Evolutionary conservation across 352 stramenopile species (phyloP), one percentile per base, ranked within the genome.

Genomic region (Phytophthora meadii): DNA sequence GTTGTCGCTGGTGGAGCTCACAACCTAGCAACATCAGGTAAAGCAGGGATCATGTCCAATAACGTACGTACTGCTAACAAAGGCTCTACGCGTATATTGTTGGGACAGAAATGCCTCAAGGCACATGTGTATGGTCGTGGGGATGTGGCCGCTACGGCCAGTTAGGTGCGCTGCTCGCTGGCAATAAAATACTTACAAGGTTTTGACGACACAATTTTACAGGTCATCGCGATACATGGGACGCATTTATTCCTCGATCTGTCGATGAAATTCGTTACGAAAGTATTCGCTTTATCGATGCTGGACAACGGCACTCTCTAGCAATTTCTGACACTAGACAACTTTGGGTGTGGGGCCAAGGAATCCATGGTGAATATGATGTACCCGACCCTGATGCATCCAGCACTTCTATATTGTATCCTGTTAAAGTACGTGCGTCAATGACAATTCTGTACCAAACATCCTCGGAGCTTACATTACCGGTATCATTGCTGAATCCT

Each of bases 171-270:
- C 34, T 48, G 19, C 11, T 41, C 27, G 22, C 22, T 32, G 15
- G 6, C 8, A n/a, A 25, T 49, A 37, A 22, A 24, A 7, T 50
- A 15, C 28, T n/a, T 22, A 34, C n/a, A 19, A n/a, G 9, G 5
- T 12, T 17, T 1, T 32, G 22, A 27, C 45, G 17, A 39, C 10
- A 5, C 45, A 2, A 10, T 34, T 40, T 52, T n/a, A 0, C 50
- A 89, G 84, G 86, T 2, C 87, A 94, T 49, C 82, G 77, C 24
- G 82, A 93, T 37, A 92, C 79, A 0, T 94, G 87, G 87, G 81
- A 92, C 54, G 46, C 54, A 1, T 61, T 77, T 24, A 32, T 88
- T n/a, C 87, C 87, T 10, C 70, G 73, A 17, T 83, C 80, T n/a
- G 68, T 94, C 10, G 76, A 90, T 50, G 83, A 92, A 39, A 87